Evolutionary conservation across 352 stramenopile genomes (phyloP).

Genomic region (Phytophthora agathidicida): DNA sequence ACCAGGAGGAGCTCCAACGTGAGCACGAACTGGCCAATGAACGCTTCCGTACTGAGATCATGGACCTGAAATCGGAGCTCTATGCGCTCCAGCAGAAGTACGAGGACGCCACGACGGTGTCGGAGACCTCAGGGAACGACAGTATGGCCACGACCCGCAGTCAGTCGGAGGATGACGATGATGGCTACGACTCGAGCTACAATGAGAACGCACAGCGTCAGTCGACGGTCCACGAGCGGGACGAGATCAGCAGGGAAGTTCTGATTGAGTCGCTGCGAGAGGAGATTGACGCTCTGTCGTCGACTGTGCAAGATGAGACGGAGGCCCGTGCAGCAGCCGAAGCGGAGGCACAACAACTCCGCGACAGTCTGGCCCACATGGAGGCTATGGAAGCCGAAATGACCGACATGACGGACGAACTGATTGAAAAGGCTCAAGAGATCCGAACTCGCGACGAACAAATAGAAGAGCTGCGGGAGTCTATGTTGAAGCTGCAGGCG

Average conservation of each 20-base stretch:
- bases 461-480: conserved; percentile 61
- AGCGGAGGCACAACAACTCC: conserved; percentile 57
- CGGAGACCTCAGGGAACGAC: conserved; percentile 34
- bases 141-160: conserved; percentile 41
- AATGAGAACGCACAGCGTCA: conserved; percentile 46
- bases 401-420: conserved; percentile 77
- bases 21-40: conserved; percentile 82
- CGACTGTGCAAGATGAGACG: conserved; percentile 68
- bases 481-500: conserved; percentile 48
- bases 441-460: conserved; percentile 67
- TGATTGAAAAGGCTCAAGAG: conserved; percentile 78
- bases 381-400: conserved; percentile 82
- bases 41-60: conserved; percentile 82
- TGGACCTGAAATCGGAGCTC: conserved; percentile 88
- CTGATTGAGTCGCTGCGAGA: conserved; percentile 70
- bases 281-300: conserved; percentile 72
- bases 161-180: conserved; percentile 40
- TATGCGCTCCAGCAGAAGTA: conserved; percentile 75
- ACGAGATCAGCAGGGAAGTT: conserved; percentile 64
- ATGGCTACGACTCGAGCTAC: conserved; percentile 42
- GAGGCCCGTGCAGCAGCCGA: conserved; percentile 63
- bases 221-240: conserved; percentile 65
- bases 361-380: conserved; percentile 62
- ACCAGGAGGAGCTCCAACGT: conserved; percentile 83
- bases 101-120: conserved; percentile 31